Base-by-base conservation (phyloP, 306 rosid species). In the Astragalus membranaceus region DNA sequence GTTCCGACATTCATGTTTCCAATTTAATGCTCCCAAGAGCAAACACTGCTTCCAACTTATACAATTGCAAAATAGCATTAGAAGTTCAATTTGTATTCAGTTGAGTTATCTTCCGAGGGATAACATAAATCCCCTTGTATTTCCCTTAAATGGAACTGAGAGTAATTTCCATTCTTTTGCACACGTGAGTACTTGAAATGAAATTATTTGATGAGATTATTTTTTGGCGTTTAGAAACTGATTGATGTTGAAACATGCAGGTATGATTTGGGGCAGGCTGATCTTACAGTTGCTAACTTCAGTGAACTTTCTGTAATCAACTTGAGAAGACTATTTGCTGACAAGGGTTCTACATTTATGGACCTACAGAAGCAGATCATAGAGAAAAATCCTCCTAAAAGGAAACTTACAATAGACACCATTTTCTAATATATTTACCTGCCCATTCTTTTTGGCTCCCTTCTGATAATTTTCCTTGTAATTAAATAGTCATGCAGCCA, bases 241-340 rank as follows among this genome's bases (percentile, higher is more conserved):
- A 46, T 70, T 61, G 23, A 37, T 61, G 60, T 64, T 80, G 77
- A 64, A 74, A 74, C 36, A 10, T 64, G 81, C 84, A 94, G 96
- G 82, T 95, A 95, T 67, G 89, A 95, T 65, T 87, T 95, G 78
- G 84, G 75, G 60, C 99, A 95, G 75, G 95, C 97, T n/a, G 99
- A 95, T 86, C 96, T 95, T 81, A 89, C 99, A n/a, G 87, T 95
- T 56, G 99, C 86, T 54, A 86, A 88, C 76, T 89, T 89, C 16
- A 86, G 74, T 43, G 99, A 95, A 79, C 96, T 95, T 54, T 95
- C 99, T 0, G 97, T 95, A 72, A 95, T 95, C 82, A 95, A 95
- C 88, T 81, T 95, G 17, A 69, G 99, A 70, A 91, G 99, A 86
- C 73, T 95, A 68, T 95, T 95, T 73, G 99, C 96, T 4, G 86